Conservation (phyloP, 2,329 filamentous ascomycete genomes). For the Botrytis medusae region DNA sequence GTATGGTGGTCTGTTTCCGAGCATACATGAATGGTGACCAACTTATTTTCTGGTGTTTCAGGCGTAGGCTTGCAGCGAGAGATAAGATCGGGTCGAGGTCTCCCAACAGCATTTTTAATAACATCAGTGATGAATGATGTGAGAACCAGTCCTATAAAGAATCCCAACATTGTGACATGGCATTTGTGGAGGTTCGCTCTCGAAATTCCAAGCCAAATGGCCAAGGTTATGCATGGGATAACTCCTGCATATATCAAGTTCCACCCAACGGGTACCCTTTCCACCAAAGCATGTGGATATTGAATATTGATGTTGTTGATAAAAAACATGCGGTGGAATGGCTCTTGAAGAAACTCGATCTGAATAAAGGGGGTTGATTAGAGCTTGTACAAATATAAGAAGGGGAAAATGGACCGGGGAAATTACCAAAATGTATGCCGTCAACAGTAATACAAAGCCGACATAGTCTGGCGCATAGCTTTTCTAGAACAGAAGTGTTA, state of each 20-base stretch:
- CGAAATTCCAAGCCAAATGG: conserved; percentile 62
- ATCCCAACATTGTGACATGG: conserved; percentile 80
- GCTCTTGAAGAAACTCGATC: conserved; percentile 69
- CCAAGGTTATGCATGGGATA: conserved; percentile 66
- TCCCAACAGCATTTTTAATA: conserved; percentile 75
- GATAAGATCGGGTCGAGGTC: conserved; percentile 79
- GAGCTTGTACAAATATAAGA: background rate
- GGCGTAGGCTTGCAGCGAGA: conserved; percentile 74
- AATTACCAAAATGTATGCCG: conserved; percentile 62
- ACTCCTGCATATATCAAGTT: conserved; percentile 66
- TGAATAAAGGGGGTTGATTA: conserved; percentile 39
- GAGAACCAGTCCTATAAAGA: conserved; percentile 73
- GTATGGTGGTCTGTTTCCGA: conserved; percentile 67
- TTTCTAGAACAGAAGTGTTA: conserved; percentile 49
- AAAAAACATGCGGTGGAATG: conserved; percentile 93
- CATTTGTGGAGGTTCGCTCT: conserved; percentile 72
- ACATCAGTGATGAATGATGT: conserved; percentile 84
- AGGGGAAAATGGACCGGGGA: background rate
- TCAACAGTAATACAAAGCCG: conserved; percentile 69
- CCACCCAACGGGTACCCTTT: conserved; percentile 76
- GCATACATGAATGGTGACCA: conserved; percentile 69
- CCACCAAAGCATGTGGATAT: conserved; percentile 80
- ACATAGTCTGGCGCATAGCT: conserved; percentile 89
- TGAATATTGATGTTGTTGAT: conserved; percentile 81
- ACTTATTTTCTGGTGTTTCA: conserved; percentile 48